Percentiles rank a stretch among this genome's conserved stretches.
phyloP scores from a whole-genome alignment of 805 yeast genomes.

The Candida schatavii region DNA sequence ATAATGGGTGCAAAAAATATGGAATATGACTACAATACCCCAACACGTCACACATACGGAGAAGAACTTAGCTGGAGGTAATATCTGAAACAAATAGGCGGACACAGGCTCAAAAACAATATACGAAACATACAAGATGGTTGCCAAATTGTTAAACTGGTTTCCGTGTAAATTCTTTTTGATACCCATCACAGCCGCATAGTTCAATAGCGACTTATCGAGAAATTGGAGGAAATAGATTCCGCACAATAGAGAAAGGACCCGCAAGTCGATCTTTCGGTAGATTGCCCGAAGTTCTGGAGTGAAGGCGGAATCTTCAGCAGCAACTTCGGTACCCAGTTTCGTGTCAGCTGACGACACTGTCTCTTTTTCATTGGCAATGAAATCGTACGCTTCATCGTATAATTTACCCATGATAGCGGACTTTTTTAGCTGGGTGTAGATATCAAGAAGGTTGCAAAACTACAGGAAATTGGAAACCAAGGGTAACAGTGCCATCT shows the following conservation, averaged over 20 bases:
- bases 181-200: slow-evolving; percentile 66
- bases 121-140: slow-evolving; percentile 53
- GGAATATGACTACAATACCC: slow-evolving; percentile 52
- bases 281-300: slow-evolving; percentile 8
- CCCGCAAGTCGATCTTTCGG: slow-evolving; percentile 45
- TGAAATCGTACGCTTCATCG: slow-evolving; percentile 22
- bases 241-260: slow-evolving; percentile 49
- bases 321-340: slow-evolving; percentile 1
- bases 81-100: slow-evolving; percentile 40
- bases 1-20: slow-evolving; percentile 51
- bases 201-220: slow-evolving; percentile 57
- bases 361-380: slow-evolving; percentile 5
- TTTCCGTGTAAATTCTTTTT: slow-evolving; percentile 44
- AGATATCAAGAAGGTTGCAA: too few relatives aligned
- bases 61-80: slow-evolving; percentile 53
- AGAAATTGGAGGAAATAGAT: slow-evolving; percentile 57
- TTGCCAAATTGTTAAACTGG: slow-evolving; percentile 51
- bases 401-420: slow-evolving; percentile 11
- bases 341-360: not conserved
- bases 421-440: too few relatives aligned
- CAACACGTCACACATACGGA: slow-evolving; percentile 47
- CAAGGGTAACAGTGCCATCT: too few relatives aligned
- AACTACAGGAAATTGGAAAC: too few relatives aligned
- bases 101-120: slow-evolving; percentile 53
- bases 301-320: slow-evolving; percentile 3